Base-by-base conservation (phyloP, 2,329 filamentous ascomycete species). In the Biscogniauxia sp. region DNA sequence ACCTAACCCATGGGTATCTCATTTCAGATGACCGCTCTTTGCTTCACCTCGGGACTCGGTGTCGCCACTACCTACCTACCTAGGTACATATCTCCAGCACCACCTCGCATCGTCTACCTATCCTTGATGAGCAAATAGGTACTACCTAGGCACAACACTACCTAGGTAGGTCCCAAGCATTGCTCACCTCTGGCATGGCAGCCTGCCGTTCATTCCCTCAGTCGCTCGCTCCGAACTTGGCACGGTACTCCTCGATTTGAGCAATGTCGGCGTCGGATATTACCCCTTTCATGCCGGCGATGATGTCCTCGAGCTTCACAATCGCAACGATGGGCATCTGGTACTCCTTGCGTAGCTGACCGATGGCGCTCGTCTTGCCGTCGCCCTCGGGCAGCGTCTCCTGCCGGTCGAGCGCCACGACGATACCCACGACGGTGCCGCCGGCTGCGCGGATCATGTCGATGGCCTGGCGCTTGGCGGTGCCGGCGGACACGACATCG, bases 401-500 rank as follows among this genome's bases (percentile, higher is more conserved):
- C 82, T 89, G 89, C 61, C 94, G 85, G 77, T 97, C 92, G 67
- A 97, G 83, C 3, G 93, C 91, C 32, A 99, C 90, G 20, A 97
- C 85, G 60, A 98, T 93, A 28, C 93, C 94, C 3, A 90, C 90
- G 20, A 98, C 87, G 55, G 84, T 86, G 1, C 94, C 95, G 2
- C 94, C 95, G 74, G 96, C 90, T 69, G 86, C 86, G 69, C 87
- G 84, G 74, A 98, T 97, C 76, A 97, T 95, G 58, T 87, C 87
- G 62, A 98, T 93, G 15, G 94, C 92, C 76, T 98, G 93, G 61
- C 93, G 84, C 79, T 97, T 93, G 50, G 95, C 95, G 1, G 93
- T 98, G 26, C 95, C 95, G 0, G 93, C 94, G 0, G 93, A 97
- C 71, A 98, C 94, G 60, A 99, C 94, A 78, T 98, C 95, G 80